A percentile compares a stretch with the other conserved stretches of the same genome.
Conservation (phyloP, 73 alveolate genomes). For the Effrenium voratum region DNA sequence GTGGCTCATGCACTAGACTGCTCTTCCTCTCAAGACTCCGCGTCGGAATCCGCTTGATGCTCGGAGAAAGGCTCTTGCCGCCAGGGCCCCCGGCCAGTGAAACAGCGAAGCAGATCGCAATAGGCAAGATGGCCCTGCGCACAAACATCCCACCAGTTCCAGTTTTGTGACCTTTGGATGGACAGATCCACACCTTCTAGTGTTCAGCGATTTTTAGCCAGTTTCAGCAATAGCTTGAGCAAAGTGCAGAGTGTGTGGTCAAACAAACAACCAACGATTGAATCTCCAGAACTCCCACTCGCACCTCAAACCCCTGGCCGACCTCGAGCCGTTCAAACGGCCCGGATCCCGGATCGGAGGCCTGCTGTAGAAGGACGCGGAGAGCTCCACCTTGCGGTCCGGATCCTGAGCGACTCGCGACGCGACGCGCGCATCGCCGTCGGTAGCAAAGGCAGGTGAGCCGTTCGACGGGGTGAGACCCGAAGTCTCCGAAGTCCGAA, state of each 20-base stretch:
- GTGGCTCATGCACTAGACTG: too few species aligned
- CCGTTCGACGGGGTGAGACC: too few species aligned
- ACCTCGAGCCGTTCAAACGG: too few species aligned
- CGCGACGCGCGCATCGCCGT: too few species aligned
- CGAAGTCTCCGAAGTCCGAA: too few species aligned
- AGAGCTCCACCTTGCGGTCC: not conserved
- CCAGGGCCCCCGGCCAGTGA: slow-evolving; percentile 29
- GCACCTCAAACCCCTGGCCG: too few species aligned
- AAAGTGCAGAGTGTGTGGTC: not conserved
- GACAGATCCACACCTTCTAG: not conserved
- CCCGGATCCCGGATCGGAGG: too few species aligned
- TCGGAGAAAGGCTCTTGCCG: not conserved
- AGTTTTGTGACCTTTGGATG: not conserved
- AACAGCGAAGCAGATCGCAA: slow-evolving; percentile 38
- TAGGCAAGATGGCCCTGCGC: slow-evolving; percentile 67
- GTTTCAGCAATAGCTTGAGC: not conserved
- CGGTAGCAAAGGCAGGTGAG: too few species aligned
- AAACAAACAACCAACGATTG: not conserved
- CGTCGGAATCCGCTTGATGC: not conserved
- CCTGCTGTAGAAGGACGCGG: not conserved
- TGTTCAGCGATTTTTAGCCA: not conserved
- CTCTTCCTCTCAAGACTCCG: too few species aligned
- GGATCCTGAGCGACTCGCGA: slow-evolving; percentile 28
- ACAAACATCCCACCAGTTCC: not conserved
- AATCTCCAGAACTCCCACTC: not conserved